Evolutionary conservation across 2,329 filamentous ascomycete species (phyloP), one percentile per base, ranked within the genome.

Genomic region (Rhynchosporium agropyri): DNA sequence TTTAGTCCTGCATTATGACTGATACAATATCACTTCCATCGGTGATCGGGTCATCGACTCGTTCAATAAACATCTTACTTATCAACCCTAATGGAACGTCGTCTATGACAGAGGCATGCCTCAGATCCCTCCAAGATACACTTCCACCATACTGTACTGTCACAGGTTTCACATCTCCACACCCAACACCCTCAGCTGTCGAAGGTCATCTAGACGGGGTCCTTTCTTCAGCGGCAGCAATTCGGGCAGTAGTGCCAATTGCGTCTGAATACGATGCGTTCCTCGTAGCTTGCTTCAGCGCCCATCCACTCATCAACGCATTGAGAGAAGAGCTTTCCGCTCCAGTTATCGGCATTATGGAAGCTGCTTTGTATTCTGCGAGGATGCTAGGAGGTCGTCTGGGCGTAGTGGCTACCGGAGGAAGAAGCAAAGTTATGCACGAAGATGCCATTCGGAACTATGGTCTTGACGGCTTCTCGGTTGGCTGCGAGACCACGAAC

Each of bases 391-490:
- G 81, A 2, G 75, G 85, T 67, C 78, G 77, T 53, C 96, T 95
- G 79, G 93, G 92, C 3, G 93, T 97, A 64, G 89, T 97, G 6
- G 93, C 90, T 2, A 97, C 93, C 0, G 93, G 92, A 0, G 84
- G 85, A 62, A 89, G 76, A 26, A 77, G 75, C 28, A 76, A 74
- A 45, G 75, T 79, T 89, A 69, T 97, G 93, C 93, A 89, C 92
- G 73, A 76, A 79, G 1, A 88, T 95, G 61, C 80, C 76, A 1
- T 78, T 81, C 0, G 92, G 87, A 0, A 88, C 92, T 0, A 79
- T 77, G 4, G 76, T 75, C 0, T 88, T 65, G 76, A 96, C 0
- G 90, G 89, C 0, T 78, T 76, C 3, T 73, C 72, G 3, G 60
- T 76, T 74, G 71, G 73, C 2, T 77, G 75, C 4, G 71, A 70